Percentiles rank a stretch among this genome's conserved stretches.
Evolutionary conservation across 83 land plant genomes (phyloP).

Genomic region (Picea mariana): DNA sequence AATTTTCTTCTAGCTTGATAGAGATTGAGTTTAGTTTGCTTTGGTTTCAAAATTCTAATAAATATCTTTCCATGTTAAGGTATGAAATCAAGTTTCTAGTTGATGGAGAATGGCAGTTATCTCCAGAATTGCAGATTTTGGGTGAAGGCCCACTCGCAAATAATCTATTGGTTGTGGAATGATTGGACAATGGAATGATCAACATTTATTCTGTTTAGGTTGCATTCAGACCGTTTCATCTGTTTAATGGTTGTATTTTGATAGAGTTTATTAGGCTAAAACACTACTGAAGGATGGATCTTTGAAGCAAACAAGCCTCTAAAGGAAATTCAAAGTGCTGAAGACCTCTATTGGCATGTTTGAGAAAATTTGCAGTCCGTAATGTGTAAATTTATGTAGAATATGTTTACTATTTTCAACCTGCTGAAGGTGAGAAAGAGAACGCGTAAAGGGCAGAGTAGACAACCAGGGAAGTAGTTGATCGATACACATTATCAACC

Average conservation of each 20-base stretch:
- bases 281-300: background rate
- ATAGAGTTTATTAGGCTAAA: background rate
- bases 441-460: background rate
- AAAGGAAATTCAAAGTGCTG: background rate
- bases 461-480: too few relatives aligned
- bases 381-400: background rate
- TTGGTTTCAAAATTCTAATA: slow-evolving; percentile 6
- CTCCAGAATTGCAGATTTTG: slow-evolving; percentile 69
- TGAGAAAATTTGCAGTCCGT: background rate
- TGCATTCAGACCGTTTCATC: background rate
- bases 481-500: too few relatives aligned
- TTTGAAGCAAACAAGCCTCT: too few relatives aligned
- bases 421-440: background rate
- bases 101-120: slow-evolving; percentile 93
- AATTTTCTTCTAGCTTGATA: background rate
- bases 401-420: too few relatives aligned
- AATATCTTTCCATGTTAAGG: slow-evolving; percentile 35
- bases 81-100: slow-evolving; percentile 95
- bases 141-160: slow-evolving; percentile 86
- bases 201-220: background rate
- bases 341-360: background rate
- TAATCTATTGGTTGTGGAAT: slow-evolving; percentile 81
- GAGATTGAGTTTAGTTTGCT: background rate
- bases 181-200: slow-evolving; percentile 7
- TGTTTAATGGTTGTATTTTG: too few relatives aligned